A percentile compares a stretch with the other conserved stretches of the same genome.
phyloP scores from a whole-genome alignment of 768 basidiomycete species.

The Macrolepiota fuliginosa region DNA sequence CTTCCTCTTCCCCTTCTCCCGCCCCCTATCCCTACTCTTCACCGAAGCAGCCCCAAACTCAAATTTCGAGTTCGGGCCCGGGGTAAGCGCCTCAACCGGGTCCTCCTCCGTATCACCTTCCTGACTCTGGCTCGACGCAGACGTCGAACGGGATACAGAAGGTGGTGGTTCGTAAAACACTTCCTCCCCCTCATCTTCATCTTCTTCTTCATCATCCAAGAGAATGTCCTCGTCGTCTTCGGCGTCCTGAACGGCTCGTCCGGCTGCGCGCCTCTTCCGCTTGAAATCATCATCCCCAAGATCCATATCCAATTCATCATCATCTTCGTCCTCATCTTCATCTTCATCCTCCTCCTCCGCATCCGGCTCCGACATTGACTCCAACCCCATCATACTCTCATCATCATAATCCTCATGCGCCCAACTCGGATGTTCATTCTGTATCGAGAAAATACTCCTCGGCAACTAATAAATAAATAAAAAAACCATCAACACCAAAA shows the following conservation, averaged over 20 bases:
- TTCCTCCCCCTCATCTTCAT: constrained; percentile 27
- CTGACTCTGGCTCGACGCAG: constrained; percentile 34
- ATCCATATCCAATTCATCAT: constrained; percentile 21
- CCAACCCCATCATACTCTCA: constrained; percentile 58
- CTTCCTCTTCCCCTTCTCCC: constrained; percentile 24
- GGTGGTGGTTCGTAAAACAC: constrained; percentile 48
- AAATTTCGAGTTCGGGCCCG: constrained; percentile 49
- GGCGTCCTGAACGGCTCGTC: neutral
- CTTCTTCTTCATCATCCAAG: constrained; percentile 26
- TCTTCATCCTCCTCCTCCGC: constrained; percentile 55
- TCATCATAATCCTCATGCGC: constrained; percentile 65
- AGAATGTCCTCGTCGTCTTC: constrained; percentile 22
- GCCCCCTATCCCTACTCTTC: no score
- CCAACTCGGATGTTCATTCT: constrained; percentile 88
- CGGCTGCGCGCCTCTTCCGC: neutral
- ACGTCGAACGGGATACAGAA: constrained; percentile 29
- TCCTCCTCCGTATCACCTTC: constrained; percentile 75
- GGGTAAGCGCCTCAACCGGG: constrained; percentile 66
- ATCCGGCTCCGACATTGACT: constrained; percentile 80
- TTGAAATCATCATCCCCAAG: neutral
- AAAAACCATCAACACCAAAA: constrained; percentile 11
- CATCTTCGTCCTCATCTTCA: constrained; percentile 54
- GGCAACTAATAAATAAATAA: constrained; percentile 39
- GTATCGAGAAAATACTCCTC: constrained; percentile 80
- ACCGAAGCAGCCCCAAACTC: constrained; percentile 17